phyloP scores from a whole-genome alignment of 495 filamentous ascomycete species.

The Glonium stellatum region DNA sequence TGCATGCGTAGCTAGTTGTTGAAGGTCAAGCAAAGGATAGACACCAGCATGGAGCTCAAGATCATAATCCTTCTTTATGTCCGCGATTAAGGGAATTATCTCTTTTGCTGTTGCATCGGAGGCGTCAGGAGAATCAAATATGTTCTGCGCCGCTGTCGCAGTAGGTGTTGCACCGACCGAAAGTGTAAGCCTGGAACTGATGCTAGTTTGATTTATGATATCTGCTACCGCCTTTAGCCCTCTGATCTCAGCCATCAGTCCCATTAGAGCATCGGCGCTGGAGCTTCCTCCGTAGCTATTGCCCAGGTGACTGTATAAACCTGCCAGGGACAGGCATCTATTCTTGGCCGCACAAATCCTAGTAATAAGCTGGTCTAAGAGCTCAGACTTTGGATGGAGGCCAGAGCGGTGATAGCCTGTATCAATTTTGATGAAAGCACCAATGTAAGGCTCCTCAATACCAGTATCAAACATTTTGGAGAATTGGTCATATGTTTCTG shows the following conservation, averaged over 20 bases:
- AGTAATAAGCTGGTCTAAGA: constrained; percentile 43
- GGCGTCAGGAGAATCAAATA: constrained; percentile 27
- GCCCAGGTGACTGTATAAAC: constrained; percentile 75
- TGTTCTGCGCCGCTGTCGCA: constrained; percentile 50
- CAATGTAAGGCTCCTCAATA: constrained; percentile 27
- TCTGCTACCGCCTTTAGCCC: constrained; percentile 45
- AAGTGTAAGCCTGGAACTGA: constrained; percentile 47
- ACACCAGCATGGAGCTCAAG: constrained; percentile 69
- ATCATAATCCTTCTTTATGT: constrained; percentile 33
- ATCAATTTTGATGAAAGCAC: constrained; percentile 72
- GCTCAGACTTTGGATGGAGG: constrained; percentile 45
- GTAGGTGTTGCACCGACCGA: constrained; percentile 81
- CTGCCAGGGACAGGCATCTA: constrained; percentile 44
- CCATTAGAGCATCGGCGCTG: constrained; percentile 48
- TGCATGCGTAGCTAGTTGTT: constrained; percentile 66
- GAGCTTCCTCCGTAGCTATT: constrained; percentile 56
- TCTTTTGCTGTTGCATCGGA: constrained; percentile 16
- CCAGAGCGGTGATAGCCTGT: constrained; percentile 73
- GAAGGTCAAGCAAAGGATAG: constrained; percentile 70
- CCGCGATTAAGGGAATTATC: constrained; percentile 28
- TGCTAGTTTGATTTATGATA: constrained; percentile 21
- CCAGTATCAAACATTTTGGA: constrained; percentile 21
- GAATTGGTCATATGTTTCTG: constrained; percentile 38
- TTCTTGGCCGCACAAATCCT: constrained; percentile 36
- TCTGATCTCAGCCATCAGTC: constrained; percentile 55